A percentile compares a stretch with the other conserved stretches of the same genome.
Conservation (phyloP, 169 alveolate species). For the Cyclospora cayetanensis region DNA sequence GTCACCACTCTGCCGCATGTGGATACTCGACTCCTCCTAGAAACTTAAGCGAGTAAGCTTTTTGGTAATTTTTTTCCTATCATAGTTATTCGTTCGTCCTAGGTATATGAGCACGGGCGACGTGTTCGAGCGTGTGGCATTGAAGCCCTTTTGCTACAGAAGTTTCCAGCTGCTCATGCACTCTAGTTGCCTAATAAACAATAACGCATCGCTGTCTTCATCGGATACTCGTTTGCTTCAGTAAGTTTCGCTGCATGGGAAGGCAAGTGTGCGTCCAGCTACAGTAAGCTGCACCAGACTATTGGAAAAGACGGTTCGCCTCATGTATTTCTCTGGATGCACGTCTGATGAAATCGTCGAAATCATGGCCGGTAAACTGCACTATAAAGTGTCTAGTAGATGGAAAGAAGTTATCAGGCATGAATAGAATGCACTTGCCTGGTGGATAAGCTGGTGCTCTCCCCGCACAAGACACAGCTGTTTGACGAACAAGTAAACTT, state of each 20-base stretch:
- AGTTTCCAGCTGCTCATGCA: background rate
- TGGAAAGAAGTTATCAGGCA: background rate
- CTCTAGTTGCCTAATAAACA: background rate
- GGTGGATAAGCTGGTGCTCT: slow-evolving; percentile 3
- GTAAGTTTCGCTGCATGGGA: background rate
- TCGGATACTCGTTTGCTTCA: background rate
- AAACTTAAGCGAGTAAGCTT: background rate
- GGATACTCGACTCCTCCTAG: background rate
- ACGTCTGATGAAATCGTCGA: background rate
- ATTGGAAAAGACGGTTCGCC: background rate
- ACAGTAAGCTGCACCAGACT: background rate
- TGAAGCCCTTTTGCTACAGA: background rate
- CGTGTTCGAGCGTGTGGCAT: background rate
- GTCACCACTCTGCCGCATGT: background rate
- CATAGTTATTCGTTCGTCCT: background rate
- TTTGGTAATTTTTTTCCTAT: no score
- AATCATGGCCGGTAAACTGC: background rate
- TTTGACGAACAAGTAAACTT: background rate
- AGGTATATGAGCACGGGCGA: background rate
- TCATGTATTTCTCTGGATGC: background rate
- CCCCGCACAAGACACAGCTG: background rate
- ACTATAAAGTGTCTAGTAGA: background rate
- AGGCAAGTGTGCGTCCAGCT: background rate
- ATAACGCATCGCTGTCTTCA: background rate
- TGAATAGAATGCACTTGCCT: background rate